A percentile compares a stretch with the other conserved stretches of the same genome.
These are phyloP conservation scores for Aspergillus persii DNA, from an alignment of 2,329 filamentous ascomycete genomes.

Conservation along the genomic window DNA sequence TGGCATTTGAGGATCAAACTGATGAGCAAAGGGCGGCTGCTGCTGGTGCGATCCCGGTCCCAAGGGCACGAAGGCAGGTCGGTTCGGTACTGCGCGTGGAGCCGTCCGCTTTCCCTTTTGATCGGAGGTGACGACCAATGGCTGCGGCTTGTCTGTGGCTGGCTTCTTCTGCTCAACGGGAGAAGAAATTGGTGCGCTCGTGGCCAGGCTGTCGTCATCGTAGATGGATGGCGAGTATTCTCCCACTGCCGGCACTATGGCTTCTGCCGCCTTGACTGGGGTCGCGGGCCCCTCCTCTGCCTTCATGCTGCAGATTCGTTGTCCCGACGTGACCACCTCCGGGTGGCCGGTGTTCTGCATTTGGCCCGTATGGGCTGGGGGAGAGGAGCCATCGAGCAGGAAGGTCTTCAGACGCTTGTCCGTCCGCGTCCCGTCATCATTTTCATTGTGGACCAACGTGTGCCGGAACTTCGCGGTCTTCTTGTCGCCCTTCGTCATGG, in stretches of 20 bases:
- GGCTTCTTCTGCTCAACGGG: not conserved
- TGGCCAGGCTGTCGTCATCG: not conserved
- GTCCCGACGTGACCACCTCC: slow-evolving; percentile 10
- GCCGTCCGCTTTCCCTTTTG: not conserved
- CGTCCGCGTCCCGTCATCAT: not conserved
- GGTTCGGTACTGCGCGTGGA: not conserved
- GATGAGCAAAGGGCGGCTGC: not conserved
- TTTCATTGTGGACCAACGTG: not conserved
- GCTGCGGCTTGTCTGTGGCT: not conserved
- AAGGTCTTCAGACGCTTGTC: slow-evolving; percentile 9
- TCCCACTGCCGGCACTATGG: not conserved
- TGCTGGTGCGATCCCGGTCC: not conserved
- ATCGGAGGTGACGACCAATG: slow-evolving; percentile 15
- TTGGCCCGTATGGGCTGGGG: slow-evolving; percentile 16
- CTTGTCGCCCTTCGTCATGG: not conserved
- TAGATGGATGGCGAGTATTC: slow-evolving; percentile 7
- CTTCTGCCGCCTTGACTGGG: not conserved
- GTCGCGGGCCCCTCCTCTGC: slow-evolving; percentile 3
- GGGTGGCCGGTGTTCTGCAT: slow-evolving; percentile 12
- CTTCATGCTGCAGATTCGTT: slow-evolving; percentile 12
- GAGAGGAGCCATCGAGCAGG: slow-evolving; percentile 17
- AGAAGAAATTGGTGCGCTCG: not conserved
- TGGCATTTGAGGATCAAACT: not conserved
- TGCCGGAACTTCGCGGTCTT: slow-evolving; percentile 6
- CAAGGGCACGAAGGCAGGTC: not conserved